Evolutionary conservation across 2,329 filamentous ascomycete species (phyloP).

Genomic region (Neoascochyta sp.): DNA sequence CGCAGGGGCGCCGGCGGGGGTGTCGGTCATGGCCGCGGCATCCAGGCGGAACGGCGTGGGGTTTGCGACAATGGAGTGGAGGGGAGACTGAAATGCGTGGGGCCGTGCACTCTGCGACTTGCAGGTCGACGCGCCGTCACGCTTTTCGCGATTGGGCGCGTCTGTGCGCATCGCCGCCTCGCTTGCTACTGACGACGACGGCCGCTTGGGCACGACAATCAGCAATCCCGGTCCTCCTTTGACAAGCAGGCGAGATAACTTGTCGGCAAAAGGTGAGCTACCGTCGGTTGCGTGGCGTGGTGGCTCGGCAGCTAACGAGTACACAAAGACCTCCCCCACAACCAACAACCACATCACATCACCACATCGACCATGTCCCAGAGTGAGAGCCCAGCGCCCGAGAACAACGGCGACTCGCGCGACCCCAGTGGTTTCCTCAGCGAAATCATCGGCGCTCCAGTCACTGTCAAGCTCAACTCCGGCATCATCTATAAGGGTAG

Average conservation of each 20-base stretch:
- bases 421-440: constrained; percentile 91
- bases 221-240: too few species aligned
- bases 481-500: constrained; percentile 94
- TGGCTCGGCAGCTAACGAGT: too few species aligned
- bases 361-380: constrained; percentile 17
- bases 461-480: constrained; percentile 98
- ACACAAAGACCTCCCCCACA: too few species aligned
- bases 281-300: too few species aligned
- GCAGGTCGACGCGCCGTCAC: constrained; percentile 30
- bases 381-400: constrained; percentile 59
- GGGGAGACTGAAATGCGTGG: constrained; percentile 1
- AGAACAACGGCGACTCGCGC: constrained; percentile 71
- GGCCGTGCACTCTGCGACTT: constrained; percentile 1
- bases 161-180: constrained; percentile 16
- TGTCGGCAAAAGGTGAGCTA: too few species aligned
- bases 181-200: constrained; percentile 2
- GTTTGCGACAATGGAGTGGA: constrained; percentile 3
- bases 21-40: constrained; percentile 24
- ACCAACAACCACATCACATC: too few species aligned
- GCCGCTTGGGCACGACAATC: constrained; percentile 2
- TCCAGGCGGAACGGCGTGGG: constrained; percentile 4
- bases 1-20: constrained; percentile 13
- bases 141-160: constrained; percentile 21
- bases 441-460: constrained; percentile 89
- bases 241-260: too few species aligned